Evolutionary conservation across 345 rosid species (phyloP).

Genomic region (Corchorus olitorius): DNA sequence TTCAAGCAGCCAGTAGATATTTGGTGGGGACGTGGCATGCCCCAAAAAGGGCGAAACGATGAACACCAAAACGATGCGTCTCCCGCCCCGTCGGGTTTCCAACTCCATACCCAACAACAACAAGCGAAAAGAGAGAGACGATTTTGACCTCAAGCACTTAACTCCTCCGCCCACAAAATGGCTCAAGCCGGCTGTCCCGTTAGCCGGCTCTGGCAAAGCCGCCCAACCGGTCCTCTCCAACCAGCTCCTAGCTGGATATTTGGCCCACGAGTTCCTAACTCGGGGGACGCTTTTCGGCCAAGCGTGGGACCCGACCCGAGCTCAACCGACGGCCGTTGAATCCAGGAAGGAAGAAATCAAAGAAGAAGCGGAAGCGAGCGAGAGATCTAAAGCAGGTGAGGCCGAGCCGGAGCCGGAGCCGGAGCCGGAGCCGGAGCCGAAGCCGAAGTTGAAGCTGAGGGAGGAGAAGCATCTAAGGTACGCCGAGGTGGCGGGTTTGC

Average conservation of each 20-base stretch:
- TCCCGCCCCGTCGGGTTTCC: conserved; percentile 73
- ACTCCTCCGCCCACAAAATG: conserved; percentile 21
- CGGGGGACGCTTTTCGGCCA: conserved; percentile 79
- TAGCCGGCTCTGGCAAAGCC: conserved; percentile 27
- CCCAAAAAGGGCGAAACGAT: conserved; percentile 31
- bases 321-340: conserved; percentile 30
- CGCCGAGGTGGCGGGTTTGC: conserved; percentile 63
- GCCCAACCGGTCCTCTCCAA: conserved; percentile 36
- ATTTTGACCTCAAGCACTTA: conserved; percentile 34
- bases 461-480: conserved; percentile 49
- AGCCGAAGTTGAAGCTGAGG: conserved; percentile 28
- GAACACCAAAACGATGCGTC: conserved; percentile 89
- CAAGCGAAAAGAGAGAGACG: conserved; percentile 69
- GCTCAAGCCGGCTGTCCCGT: conserved; percentile 28
- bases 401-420: conserved; percentile 30
- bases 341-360: conserved; percentile 17
- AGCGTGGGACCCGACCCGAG: conserved; percentile 45
- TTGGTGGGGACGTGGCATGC: conserved; percentile 74
- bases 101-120: conserved; percentile 50
- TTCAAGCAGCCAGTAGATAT: too few species aligned
- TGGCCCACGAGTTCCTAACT: conserved; percentile 80
- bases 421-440: conserved; percentile 34
- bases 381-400: conserved; percentile 15
- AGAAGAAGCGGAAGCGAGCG: conserved; percentile 9
- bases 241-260: conserved; percentile 76